Conservation (phyloP, 257 asterid species). For the Orobanche coerulescens region DNA sequence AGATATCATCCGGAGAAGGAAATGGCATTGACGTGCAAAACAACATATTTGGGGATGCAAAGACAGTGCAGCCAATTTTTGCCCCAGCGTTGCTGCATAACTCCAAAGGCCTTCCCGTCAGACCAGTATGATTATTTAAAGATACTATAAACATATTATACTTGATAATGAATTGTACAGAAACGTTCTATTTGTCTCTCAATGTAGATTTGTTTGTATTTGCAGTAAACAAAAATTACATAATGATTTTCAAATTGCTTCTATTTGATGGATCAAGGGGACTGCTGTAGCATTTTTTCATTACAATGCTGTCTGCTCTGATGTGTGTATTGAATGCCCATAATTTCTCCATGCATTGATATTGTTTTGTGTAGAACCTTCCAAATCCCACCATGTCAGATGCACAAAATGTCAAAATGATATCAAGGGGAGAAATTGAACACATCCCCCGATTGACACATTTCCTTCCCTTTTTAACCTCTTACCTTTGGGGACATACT, state of each 20-base stretch:
- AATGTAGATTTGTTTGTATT: not conserved
- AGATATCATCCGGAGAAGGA: constrained; percentile 42
- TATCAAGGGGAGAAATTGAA: not conserved
- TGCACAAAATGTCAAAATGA: not conserved
- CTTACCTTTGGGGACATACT: not conserved
- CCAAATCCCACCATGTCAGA: not conserved
- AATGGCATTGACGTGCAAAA: constrained; percentile 31
- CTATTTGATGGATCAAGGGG: constrained; percentile 1
- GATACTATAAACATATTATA: constrained; percentile 2
- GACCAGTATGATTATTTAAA: constrained; percentile 51
- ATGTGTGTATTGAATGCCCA: not conserved
- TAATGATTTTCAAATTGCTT: constrained; percentile 16
- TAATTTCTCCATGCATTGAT: not conserved
- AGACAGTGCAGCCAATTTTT: constrained; percentile 33
- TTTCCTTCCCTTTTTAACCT: not conserved
- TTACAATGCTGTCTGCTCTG: not conserved
- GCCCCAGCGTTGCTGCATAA: constrained; percentile 67
- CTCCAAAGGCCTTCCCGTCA: constrained; percentile 89
- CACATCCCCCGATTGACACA: not conserved
- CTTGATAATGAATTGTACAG: constrained; percentile 13
- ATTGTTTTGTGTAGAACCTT: constrained; percentile 5
- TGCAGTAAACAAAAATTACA: not conserved
- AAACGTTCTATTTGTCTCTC: constrained; percentile 8
- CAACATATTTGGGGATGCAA: constrained; percentile 42
- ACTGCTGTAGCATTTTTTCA: not conserved